phyloP scores from a whole-genome alignment of 1,284 basidiomycete genomes.

The Tilletia horrida region DNA sequence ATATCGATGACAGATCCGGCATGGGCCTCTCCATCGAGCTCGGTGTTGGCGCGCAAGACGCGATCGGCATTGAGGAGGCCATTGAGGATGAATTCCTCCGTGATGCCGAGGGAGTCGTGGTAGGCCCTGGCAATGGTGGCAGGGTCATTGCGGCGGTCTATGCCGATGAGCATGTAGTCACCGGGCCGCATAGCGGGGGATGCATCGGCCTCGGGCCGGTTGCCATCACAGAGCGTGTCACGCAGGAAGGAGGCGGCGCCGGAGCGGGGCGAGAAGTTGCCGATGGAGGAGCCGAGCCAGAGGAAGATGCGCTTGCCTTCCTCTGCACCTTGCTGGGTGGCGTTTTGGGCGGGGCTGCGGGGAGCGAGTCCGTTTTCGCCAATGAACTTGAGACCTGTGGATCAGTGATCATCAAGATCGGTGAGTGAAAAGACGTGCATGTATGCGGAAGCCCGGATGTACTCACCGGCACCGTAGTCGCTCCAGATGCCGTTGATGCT shows the following conservation, averaged over 20 bases:
- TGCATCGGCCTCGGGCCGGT: neutral
- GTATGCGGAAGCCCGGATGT: neutral
- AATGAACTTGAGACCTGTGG: conserved; percentile 57
- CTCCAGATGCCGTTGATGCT: conserved; percentile 70
- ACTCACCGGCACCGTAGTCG: conserved; percentile 74
- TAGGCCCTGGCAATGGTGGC: conserved; percentile 67
- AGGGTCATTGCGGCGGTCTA: conserved; percentile 76
- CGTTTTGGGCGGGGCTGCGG: conserved; percentile 13
- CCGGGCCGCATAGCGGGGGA: conserved; percentile 62
- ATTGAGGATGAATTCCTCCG: conserved; percentile 82
- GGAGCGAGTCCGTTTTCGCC: conserved; percentile 57
- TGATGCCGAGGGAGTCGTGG: conserved; percentile 63
- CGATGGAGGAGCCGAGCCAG: conserved; percentile 90
- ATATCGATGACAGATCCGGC: conserved; percentile 59
- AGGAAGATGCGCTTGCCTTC: conserved; percentile 59
- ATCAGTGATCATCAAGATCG: neutral
- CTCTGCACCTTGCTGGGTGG: neutral
- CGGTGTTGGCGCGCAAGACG: conserved; percentile 60
- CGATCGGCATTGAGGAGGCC: conserved; percentile 65
- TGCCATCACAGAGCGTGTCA: conserved; percentile 62
- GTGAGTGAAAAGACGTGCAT: neutral
- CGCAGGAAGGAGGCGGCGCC: conserved; percentile 73
- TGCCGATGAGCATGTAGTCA: conserved; percentile 67
- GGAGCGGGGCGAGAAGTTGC: conserved; percentile 75
- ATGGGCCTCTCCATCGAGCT: conserved; percentile 26